These are phyloP conservation scores for Akanthomyces dipterigenus DNA, from an alignment of 2,329 filamentous ascomycete species.

Conservation along the genomic window DNA sequence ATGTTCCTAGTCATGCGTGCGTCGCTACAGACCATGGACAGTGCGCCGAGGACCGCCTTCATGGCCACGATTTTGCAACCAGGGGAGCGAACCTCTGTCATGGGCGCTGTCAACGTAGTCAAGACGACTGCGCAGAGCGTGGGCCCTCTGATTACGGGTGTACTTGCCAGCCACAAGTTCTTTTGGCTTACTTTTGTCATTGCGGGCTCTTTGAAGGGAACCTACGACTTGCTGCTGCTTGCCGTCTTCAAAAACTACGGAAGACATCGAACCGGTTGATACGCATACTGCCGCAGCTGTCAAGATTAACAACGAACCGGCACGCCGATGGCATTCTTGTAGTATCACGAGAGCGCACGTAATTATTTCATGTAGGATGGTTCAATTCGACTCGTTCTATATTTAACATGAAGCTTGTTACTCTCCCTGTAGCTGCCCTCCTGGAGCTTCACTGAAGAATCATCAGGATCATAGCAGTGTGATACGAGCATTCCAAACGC, in stretches of 20 bases:
- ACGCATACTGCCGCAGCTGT: not conserved
- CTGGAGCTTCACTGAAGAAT: not conserved
- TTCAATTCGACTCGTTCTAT: no score
- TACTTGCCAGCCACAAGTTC: constrained; percentile 45
- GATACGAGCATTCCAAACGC: not conserved
- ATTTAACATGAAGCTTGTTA: no score
- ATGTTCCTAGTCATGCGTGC: constrained; percentile 55
- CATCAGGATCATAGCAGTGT: not conserved
- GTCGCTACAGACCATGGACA: constrained; percentile 61
- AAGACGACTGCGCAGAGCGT: constrained; percentile 58
- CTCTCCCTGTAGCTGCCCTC: no score
- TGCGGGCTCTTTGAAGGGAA: constrained; percentile 56
- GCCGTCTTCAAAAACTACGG: constrained; percentile 33
- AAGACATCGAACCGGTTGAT: not conserved
- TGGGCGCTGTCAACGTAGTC: constrained; percentile 63
- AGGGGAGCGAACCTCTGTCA: constrained; percentile 61
- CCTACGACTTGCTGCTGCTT: constrained; percentile 54
- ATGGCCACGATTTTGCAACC: constrained; percentile 58
- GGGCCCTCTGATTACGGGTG: constrained; percentile 59
- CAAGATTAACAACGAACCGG: not conserved
- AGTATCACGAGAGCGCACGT: no score
- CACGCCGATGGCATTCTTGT: not conserved
- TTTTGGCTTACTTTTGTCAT: constrained; percentile 58
- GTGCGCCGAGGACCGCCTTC: constrained; percentile 63
- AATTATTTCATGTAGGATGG: no score